Base-by-base conservation (phyloP, 768 basidiomycete species). In the Pleurotus cornucopiae region DNA sequence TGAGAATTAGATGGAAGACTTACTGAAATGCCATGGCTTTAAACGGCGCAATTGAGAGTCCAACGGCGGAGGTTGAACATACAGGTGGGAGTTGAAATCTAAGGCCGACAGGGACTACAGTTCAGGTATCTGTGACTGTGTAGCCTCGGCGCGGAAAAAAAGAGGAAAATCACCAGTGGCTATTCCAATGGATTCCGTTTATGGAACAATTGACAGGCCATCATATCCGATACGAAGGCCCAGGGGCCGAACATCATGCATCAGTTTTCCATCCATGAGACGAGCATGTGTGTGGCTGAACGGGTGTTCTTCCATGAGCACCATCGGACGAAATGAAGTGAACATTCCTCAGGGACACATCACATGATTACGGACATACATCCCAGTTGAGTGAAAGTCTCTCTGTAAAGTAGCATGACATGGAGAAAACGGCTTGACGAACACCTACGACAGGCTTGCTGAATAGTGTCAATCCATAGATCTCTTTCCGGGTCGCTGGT, bases 101-200 rank as follows among this genome's bases (percentile, higher is more conserved):
- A 53, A 38, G 41, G 51, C 51, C 51, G 51, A 41, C 51, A 53
- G 51, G 51, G 51, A 53, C 51, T 16, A 53, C 14, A 30, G 13
- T 37, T 53, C 20, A 39, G 41, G 41, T 21, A 21, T 44, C 41
- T 21, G 41, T 4, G n/a, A 43, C 41, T 44, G n/a, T 44, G 41
- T 34, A 34, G 9, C 30, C 30, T 34, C 30, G 30, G 30, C 30
- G 30, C 30, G 30, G 30, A 34, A 34, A 34, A 34, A 34, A 34
- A 34, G 30, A 34, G 30, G 30, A 34, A 11, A 9, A 34, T 34
- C 30, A 34, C 30, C 30, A 34, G 30, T 34, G 41, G 41, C 41
- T 44, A 44, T 21, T 44, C 30, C 9, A 34, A 34, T 34, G 30
- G 41, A 16, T 44, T 44, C 41, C 41, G 41, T 21, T 44, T 44